A percentile compares a stretch with the other conserved stretches of the same genome.
Conservation (phyloP, 2,329 filamentous ascomycete genomes). For the Rhynchosporium graminicola region DNA sequence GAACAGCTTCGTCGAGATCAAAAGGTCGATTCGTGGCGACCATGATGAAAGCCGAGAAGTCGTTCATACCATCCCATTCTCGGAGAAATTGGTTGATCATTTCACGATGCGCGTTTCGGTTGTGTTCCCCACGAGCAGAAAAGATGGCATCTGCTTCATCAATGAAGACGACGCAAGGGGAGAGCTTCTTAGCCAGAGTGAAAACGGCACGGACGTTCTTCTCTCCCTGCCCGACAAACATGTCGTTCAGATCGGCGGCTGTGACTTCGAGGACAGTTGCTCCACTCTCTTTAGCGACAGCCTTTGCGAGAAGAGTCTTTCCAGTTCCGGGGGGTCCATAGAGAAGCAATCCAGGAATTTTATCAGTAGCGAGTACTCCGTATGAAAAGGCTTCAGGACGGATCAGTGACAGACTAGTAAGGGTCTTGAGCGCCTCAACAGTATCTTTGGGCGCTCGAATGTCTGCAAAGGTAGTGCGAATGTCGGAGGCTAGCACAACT, state of each 20-base stretch:
- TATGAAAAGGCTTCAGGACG: conserved; percentile 96
- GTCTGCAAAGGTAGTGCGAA: conserved; percentile 84
- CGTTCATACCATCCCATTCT: conserved; percentile 91
- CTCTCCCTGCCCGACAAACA: conserved; percentile 94
- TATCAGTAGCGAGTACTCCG: conserved; percentile 86
- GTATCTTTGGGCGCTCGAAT: conserved; percentile 82
- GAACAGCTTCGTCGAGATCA: conserved; percentile 85
- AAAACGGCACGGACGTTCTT: conserved; percentile 96
- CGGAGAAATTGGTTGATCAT: conserved; percentile 95
- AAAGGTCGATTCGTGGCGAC: conserved; percentile 95
- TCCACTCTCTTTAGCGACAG: conserved; percentile 67
- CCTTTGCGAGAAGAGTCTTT: conserved; percentile 70
- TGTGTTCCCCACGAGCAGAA: conserved; percentile 68
- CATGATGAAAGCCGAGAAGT: conserved; percentile 91
- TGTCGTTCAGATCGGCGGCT: conserved; percentile 90
- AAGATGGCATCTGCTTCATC: conserved; percentile 96
- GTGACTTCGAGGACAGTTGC: conserved; percentile 82
- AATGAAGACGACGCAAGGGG: conserved; percentile 92
- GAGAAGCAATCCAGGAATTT: conserved; percentile 84
- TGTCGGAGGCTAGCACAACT: conserved; percentile 77
- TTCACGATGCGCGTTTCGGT: conserved; percentile 72
- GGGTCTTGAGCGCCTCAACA: conserved; percentile 81
- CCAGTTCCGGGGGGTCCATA: conserved; percentile 86
- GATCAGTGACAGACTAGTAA: conserved; percentile 83
- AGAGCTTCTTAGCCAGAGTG: conserved; percentile 84